Conservation (phyloP, 768 basidiomycete genomes). For the Leccinum olivaceopallidum region DNA sequence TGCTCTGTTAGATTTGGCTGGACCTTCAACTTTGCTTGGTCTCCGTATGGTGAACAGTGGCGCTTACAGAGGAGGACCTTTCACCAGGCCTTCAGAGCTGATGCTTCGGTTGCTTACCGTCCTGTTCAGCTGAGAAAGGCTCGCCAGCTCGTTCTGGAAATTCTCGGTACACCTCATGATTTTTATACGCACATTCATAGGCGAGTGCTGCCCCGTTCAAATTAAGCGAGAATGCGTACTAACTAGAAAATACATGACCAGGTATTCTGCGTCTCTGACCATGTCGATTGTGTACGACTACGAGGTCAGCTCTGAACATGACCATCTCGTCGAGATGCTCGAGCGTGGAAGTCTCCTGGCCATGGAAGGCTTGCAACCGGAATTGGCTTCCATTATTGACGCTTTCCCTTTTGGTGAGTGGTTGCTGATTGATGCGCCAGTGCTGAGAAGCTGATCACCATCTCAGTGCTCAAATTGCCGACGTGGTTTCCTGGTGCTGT, state of each 20-base stretch:
- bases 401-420: slow-evolving; percentile 26
- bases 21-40: slow-evolving; percentile 19
- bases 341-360: slow-evolving; percentile 31
- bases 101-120: slow-evolving; percentile 10
- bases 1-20: slow-evolving; percentile 19
- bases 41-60: slow-evolving; percentile 25
- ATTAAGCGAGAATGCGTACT: background rate
- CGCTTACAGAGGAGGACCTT: slow-evolving; percentile 25
- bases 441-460: background rate
- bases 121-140: slow-evolving; percentile 23
- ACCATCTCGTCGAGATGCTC: slow-evolving; percentile 39
- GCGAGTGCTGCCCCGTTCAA: background rate
- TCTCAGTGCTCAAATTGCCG: slow-evolving; percentile 25
- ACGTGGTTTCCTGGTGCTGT: slow-evolving; percentile 25
- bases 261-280: slow-evolving; percentile 37
- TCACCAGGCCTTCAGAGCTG: slow-evolving; percentile 25
- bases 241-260: slow-evolving; percentile 4
- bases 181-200: slow-evolving; percentile 10
- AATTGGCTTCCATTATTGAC: slow-evolving; percentile 14
- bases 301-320: slow-evolving; percentile 35
- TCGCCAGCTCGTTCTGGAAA: slow-evolving; percentile 16
- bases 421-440: background rate
- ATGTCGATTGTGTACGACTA: slow-evolving; percentile 44
- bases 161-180: slow-evolving; percentile 12
- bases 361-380: slow-evolving; percentile 18